Base-by-base conservation (phyloP, 1,284 basidiomycete species). In the Neotropicomus parvogracilis region DNA sequence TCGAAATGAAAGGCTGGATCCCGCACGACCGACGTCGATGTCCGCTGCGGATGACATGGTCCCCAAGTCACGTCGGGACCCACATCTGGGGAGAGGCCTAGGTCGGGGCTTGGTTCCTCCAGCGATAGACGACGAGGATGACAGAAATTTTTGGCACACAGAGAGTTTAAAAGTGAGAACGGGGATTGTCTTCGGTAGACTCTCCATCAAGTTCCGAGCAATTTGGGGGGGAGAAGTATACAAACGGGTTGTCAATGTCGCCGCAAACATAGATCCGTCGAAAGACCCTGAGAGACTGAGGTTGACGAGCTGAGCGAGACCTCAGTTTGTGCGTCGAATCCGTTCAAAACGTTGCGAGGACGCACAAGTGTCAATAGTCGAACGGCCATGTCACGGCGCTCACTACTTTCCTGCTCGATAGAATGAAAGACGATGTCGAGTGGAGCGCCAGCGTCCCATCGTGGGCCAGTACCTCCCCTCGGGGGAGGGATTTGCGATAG, bases 401-500 rank as follows among this genome's bases (percentile, higher is more conserved):
- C 61, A 20, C 63, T 52, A 20, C 75, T 68, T 26, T 63, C 52
- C 49, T 83, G 75, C 40, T 73, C 55, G 28, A 83, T 57, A 40
- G 77, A 76, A 52, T 72, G 70, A 48, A 81, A 76, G 21, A 77
- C 67, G 14, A 86, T 71, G 48, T 81, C 76, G 16, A 88, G 64
- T 4, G 80, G 77, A 34, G 70, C 68, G 36, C 75, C 75, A 10
- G 74, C 71, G 35, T 85, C 81, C 77, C 80, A 84, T 56, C 81
- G 73, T 9, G 73, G 65, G 24, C 70, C 71, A 28, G 61, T 60
- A 39, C 70, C 72, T 43, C 70, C 67, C 53, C 79, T 72, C n/a
- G 80, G 72, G 1, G 71, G 69, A 26, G 83, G 81, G n/a, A 88
- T 75, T 60, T 87, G 83, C n/a, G 72, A 70, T 24, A 87, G 63